Base-by-base conservation (phyloP, 2,329 filamentous ascomycete species). In the Rutstroemia sp. region DNA sequence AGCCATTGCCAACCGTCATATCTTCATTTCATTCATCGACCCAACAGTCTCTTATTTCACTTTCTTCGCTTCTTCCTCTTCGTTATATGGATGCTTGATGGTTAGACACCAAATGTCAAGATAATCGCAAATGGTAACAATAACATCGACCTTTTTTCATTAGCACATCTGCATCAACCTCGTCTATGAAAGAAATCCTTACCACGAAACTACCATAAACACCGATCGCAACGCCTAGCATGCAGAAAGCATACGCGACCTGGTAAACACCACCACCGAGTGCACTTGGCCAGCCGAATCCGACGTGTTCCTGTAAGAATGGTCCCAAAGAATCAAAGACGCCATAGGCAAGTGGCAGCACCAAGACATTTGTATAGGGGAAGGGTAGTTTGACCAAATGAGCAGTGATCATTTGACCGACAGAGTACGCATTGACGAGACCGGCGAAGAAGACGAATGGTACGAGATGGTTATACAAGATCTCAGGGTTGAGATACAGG, bases 101-200 rank as follows among this genome's bases (percentile, higher is more conserved):
- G 89, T 95, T 70, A 99, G 77, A 70, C 94, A 99, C 90, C 91
- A 97, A 64, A 99, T 99, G 70, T 99, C 94, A 59, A 97, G 79
- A 71, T 95, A 96, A 71, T 99, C 94, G 74, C 94, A 99, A 65
- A 99, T 97, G 30, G 90, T 95, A 58, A 94, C 90, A 63, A 99
- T 96, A 56, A 97, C 92, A 70, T 97, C 94, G 34, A 95, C 73
- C 76, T 78, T 56, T 21, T 44, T n/a, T 21, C 16, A 23, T 51
- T 54, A 48, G 50, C n/a, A 25, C n/a, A 30, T 7, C 5, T 5
- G 6, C 16, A 14, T 9, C n/a, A 5, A 10, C 58, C 30, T 60
- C 27, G 7, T 14, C 54, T 34, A 23, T 36, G 12, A 9, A 55
- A 21, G 2, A 25, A 40, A 25, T 54, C 64, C 75, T 67, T 68